phyloP scores from a whole-genome alignment of 2,329 filamentous ascomycete genomes.

The Fulvia fulva region DNA sequence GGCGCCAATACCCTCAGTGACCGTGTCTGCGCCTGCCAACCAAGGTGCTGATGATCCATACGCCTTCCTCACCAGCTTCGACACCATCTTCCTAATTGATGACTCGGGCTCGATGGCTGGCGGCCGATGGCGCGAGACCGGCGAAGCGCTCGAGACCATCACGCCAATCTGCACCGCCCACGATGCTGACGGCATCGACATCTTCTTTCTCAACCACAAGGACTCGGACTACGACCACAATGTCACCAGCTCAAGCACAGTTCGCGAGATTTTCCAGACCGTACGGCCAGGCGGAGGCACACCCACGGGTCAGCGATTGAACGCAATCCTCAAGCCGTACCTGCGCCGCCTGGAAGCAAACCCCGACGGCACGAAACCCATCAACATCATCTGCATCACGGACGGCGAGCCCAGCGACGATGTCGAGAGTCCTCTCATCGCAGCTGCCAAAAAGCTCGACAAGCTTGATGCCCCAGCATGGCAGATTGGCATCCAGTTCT shows the following conservation, averaged over 20 bases:
- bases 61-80: conserved; percentile 72
- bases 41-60: conserved; percentile 60
- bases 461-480: conserved; percentile 64
- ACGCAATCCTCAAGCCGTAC: conserved; percentile 70
- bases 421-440: conserved; percentile 65
- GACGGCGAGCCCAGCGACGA: conserved; percentile 82
- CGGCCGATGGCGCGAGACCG: conserved; percentile 70
- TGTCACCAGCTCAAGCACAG: conserved; percentile 54
- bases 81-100: conserved; percentile 87
- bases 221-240: conserved; percentile 60
- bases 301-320: conserved; percentile 68
- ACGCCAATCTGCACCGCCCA: conserved; percentile 75
- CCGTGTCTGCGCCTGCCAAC: conserved; percentile 25
- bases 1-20: conserved; percentile 18
- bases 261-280: conserved; percentile 66
- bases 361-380: conserved; percentile 60
- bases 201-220: conserved; percentile 81
- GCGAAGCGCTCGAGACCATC: conserved; percentile 66
- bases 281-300: conserved; percentile 66
- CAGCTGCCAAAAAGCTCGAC: conserved; percentile 67
- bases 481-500: conserved; percentile 92
- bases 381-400: conserved; percentile 91
- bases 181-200: conserved; percentile 81
- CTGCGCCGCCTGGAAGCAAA: conserved; percentile 52
- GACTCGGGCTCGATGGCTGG: conserved; percentile 86